Percentiles rank a stretch among this genome's conserved stretches.
phyloP scores from a whole-genome alignment of 768 basidiomycete species.

The Russula emetica region DNA sequence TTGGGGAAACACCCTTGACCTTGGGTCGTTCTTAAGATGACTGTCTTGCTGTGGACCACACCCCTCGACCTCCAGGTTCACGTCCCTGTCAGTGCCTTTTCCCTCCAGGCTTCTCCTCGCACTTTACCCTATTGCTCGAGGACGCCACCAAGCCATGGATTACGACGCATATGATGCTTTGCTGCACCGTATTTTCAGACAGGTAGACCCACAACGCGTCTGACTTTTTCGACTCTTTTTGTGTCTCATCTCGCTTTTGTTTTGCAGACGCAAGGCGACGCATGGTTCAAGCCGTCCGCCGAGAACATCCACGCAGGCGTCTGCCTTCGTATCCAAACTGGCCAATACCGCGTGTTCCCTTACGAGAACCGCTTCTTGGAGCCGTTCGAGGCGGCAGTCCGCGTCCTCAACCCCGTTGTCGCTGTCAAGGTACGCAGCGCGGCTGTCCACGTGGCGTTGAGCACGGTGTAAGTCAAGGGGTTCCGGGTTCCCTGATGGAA shows the following conservation, averaged over 20 bases:
- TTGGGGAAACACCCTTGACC: no score
- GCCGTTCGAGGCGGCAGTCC: slow-evolving; percentile 78
- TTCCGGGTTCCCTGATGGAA: slow-evolving; percentile 31
- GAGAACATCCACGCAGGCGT: slow-evolving; percentile 79
- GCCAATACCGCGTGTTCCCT: slow-evolving; percentile 76
- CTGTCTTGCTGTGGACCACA: slow-evolving; percentile 20
- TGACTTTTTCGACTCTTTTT: not conserved
- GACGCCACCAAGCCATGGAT: slow-evolving; percentile 47
- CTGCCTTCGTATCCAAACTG: slow-evolving; percentile 63
- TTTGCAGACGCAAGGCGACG: slow-evolving; percentile 69
- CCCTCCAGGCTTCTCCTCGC: not conserved
- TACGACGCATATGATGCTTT: slow-evolving; percentile 80
- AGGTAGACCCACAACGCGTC: slow-evolving; percentile 40
- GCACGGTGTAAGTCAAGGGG: slow-evolving; percentile 47
- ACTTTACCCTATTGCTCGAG: not conserved
- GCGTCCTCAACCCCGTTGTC: slow-evolving; percentile 73
- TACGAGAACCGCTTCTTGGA: slow-evolving; percentile 78
- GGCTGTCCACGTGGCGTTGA: slow-evolving; percentile 73
- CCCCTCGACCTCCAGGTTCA: slow-evolving; percentile 12
- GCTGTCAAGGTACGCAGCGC: slow-evolving; percentile 78
- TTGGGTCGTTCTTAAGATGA: slow-evolving; percentile 5
- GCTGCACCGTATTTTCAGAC: slow-evolving; percentile 74
- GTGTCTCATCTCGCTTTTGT: slow-evolving; percentile 29
- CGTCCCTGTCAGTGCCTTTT: slow-evolving; percentile 18
- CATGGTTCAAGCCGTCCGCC: slow-evolving; percentile 83